Conservation (phyloP, 176 grass and related monocot genomes). For the Carex scoparia region DNA sequence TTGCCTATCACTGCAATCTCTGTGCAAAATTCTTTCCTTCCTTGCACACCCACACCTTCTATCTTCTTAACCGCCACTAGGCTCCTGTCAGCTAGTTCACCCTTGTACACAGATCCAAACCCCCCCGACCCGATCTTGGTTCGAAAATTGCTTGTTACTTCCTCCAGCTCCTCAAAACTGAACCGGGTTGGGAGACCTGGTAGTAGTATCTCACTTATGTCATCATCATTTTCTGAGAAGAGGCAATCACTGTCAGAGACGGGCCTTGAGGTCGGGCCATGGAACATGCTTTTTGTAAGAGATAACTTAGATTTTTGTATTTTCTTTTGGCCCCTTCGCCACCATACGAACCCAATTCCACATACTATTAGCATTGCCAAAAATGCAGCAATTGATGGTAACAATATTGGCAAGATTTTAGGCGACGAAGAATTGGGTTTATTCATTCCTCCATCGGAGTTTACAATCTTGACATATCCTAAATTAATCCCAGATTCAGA, state of each 20-base stretch:
- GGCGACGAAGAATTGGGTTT: conserved; percentile 31
- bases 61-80: conserved; percentile 72
- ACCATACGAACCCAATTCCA: conserved; percentile 23
- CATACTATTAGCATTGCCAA: conserved; percentile 36
- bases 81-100: conserved; percentile 43
- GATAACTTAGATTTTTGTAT: conserved; percentile 6
- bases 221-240: conserved; percentile 32
- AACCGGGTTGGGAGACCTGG: conserved; percentile 64
- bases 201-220: conserved; percentile 43
- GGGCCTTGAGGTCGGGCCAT: conserved; percentile 33
- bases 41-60: conserved; percentile 55
- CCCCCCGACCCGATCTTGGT: conserved; percentile 65
- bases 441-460: not conserved
- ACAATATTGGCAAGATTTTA: conserved; percentile 43
- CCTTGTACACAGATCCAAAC: conserved; percentile 75
- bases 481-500: not conserved
- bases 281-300: conserved; percentile 12
- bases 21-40: conserved; percentile 78
- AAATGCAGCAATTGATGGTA: conserved; percentile 44
- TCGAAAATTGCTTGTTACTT: conserved; percentile 50
- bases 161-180: conserved; percentile 52
- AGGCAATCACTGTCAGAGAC: conserved; percentile 38
- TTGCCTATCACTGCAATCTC: conserved; percentile 90
- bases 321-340: conserved; percentile 26
- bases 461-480: conserved; percentile 50